A percentile compares a stretch with the other conserved stretches of the same genome.
phyloP scores from a whole-genome alignment of 768 basidiomycete genomes.

The Termitomyces sp. region DNA sequence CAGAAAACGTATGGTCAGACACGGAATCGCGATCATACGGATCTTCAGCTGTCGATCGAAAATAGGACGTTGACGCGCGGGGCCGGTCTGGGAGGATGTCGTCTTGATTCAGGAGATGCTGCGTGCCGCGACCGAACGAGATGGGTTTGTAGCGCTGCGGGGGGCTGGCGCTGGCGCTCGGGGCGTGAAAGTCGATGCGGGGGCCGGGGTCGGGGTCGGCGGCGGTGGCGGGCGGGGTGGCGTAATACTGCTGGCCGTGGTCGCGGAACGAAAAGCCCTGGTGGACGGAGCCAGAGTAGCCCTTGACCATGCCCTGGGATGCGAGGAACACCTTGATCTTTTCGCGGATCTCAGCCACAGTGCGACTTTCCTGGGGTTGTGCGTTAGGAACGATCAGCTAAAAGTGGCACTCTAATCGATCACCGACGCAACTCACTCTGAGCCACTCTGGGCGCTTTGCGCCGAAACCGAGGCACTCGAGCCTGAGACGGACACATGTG shows the following conservation, averaged over 20 bases:
- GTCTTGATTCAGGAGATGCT: slow-evolving; percentile 5
- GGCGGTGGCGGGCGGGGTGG: neutral
- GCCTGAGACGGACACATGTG: slow-evolving; percentile 71
- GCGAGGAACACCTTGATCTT: slow-evolving; percentile 8
- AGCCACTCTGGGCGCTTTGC: slow-evolving; percentile 84
- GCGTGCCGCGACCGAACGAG: slow-evolving; percentile 7
- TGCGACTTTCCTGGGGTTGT: slow-evolving; percentile 3
- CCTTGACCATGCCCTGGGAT: slow-evolving; percentile 9
- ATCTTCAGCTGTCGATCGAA: neutral
- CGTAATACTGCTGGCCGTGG: slow-evolving; percentile 2
- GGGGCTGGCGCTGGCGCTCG: no score
- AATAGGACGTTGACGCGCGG: neutral
- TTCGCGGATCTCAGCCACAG: slow-evolving; percentile 6
- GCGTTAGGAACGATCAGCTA: slow-evolving; percentile 6
- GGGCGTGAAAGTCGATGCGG: no score
- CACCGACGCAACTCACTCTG: no score
- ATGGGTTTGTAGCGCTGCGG: slow-evolving; percentile 3
- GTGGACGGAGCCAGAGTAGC: slow-evolving; percentile 3
- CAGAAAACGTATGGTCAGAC: neutral
- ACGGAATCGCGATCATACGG: neutral
- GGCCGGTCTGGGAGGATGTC: neutral
- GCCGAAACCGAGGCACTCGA: slow-evolving; percentile 82
- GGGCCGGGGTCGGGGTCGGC: no score
- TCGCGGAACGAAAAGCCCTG: slow-evolving; percentile 3
- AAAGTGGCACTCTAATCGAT: slow-evolving; percentile 6